Evolutionary conservation across 2,329 filamentous ascomycete species (phyloP).

Genomic region (Trichoderma brevicompactum): DNA sequence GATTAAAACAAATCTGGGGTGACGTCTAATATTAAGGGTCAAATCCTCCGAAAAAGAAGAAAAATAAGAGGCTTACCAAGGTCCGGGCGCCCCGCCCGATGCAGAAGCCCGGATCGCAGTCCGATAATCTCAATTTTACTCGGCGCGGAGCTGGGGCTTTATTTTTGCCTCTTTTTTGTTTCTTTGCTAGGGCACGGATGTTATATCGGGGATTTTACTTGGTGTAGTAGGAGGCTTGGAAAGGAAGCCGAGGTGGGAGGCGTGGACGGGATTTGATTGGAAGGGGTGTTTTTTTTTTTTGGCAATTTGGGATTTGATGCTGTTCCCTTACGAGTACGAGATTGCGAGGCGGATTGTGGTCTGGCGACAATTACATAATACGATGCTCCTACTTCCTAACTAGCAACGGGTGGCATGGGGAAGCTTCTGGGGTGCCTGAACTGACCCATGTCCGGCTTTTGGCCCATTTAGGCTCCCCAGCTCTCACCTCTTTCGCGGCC

Average conservation of each 20-base stretch:
- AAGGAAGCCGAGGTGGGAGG: too few relatives aligned
- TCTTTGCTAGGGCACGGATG: too few relatives aligned
- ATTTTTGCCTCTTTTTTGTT: too few relatives aligned
- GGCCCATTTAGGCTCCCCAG: background rate
- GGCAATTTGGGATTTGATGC: too few relatives aligned
- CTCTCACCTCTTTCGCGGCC: slow-evolving; percentile 4
- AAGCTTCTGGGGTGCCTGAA: too few relatives aligned
- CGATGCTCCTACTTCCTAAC: background rate
- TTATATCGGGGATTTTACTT: too few relatives aligned
- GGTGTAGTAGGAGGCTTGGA: too few relatives aligned
- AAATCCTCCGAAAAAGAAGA: slow-evolving; percentile 1
- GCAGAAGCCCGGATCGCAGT: background rate
- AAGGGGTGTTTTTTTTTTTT: too few relatives aligned
- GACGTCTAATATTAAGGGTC: slow-evolving; percentile 19
- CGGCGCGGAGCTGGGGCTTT: background rate
- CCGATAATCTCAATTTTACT: background rate
- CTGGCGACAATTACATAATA: slow-evolving; percentile 15
- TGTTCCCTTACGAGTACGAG: slow-evolving; percentile 10
- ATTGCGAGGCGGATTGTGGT: background rate
- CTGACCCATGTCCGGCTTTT: too few relatives aligned
- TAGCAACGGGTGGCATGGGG: too few relatives aligned
- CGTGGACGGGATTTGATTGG: too few relatives aligned
- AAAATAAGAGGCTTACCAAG: background rate
- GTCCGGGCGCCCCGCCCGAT: background rate
- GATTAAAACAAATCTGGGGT: slow-evolving; percentile 14